Evolutionary conservation across 371 early-diverging fungal genomes (phyloP).

Genomic region (Zychaea mexicana): DNA sequence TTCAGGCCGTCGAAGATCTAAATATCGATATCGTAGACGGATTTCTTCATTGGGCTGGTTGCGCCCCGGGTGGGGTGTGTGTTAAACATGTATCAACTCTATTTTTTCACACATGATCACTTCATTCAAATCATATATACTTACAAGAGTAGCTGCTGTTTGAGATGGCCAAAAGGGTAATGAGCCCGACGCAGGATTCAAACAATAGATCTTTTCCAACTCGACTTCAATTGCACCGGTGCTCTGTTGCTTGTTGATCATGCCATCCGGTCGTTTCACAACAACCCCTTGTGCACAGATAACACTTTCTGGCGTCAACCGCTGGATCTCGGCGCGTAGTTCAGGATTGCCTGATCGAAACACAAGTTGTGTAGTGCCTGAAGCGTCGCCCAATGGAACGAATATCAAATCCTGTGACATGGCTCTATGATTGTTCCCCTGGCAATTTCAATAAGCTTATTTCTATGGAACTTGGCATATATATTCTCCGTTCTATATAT

Average conservation of each 20-base stretch:
- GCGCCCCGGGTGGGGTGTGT: too few relatives aligned
- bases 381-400: slow-evolving; percentile 69
- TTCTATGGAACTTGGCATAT: not conserved
- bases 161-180: slow-evolving; percentile 77
- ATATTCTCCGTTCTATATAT: too few relatives aligned
- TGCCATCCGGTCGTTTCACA: slow-evolving; percentile 50
- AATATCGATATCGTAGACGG: slow-evolving; percentile 75
- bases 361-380: slow-evolving; percentile 71
- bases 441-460: too few relatives aligned
- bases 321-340: slow-evolving; percentile 39
- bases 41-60: slow-evolving; percentile 85
- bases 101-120: too few relatives aligned
- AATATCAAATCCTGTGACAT: slow-evolving; percentile 67
- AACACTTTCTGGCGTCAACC: slow-evolving; percentile 65
- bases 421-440: slow-evolving; percentile 37
- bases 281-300: slow-evolving; percentile 68
- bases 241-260: slow-evolving; percentile 49
- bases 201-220: slow-evolving; percentile 56
- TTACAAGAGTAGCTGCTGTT: slow-evolving; percentile 51
- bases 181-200: slow-evolving; percentile 69
- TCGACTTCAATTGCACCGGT: slow-evolving; percentile 79
- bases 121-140: too few relatives aligned
- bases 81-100: not conserved
- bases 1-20: slow-evolving; percentile 80
- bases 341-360: slow-evolving; percentile 25